A percentile compares a stretch with the other conserved stretches of the same genome.
phyloP scores from a whole-genome alignment of 2,329 filamentous ascomycete genomes.

The Zymoseptoria ardabiliae region DNA sequence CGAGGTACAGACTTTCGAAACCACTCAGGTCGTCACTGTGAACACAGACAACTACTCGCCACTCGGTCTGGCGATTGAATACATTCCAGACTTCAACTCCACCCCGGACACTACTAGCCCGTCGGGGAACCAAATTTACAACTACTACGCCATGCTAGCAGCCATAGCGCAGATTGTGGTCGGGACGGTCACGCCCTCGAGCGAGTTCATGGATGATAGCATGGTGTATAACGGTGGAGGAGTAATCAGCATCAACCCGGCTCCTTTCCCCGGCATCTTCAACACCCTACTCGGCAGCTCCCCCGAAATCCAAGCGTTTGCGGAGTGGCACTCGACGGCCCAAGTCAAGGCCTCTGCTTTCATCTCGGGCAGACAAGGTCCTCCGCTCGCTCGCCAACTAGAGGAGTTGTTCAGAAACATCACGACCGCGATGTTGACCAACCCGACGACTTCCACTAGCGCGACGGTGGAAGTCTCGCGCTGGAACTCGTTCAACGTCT shows the following conservation, averaged over 20 bases:
- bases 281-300: constrained; percentile 1
- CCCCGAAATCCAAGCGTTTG: neutral
- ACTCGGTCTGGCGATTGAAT: neutral
- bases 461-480: neutral
- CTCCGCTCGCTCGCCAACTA: constrained; percentile 1
- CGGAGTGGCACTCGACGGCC: neutral
- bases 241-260: neutral
- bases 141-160: constrained; percentile 3
- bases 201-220: neutral
- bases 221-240: neutral
- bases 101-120: neutral
- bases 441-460: constrained; percentile 1
- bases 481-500: neutral
- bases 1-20: neutral
- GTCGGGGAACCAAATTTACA: constrained; percentile 2
- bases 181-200: constrained; percentile 1
- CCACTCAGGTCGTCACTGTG: neutral
- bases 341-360: neutral
- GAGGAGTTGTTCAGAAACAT: constrained; percentile 4
- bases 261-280: neutral
- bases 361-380: neutral
- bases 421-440: constrained; percentile 2
- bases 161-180: constrained; percentile 1
- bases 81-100: neutral
- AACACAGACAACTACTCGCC: neutral